Base-by-base conservation (phyloP, 208 protist species). In the Leishmania turanica region DNA sequence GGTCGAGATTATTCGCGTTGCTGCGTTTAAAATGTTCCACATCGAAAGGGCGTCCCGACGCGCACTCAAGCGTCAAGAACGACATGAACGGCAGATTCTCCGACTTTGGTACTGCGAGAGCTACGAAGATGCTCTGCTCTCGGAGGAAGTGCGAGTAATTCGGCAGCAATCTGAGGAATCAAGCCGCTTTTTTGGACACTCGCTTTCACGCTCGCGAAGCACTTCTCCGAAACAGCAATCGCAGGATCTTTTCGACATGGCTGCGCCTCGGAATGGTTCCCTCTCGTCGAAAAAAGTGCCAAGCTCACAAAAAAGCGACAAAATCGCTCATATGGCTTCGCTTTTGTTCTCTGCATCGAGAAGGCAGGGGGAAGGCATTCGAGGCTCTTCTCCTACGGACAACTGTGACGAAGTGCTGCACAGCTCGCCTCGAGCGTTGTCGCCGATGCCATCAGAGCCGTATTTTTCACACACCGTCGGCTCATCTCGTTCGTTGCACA, bases 11-110 rank as follows among this genome's bases (percentile, higher is more conserved):
- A 80, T 92, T 73, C 86, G 88, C 60, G 64, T 83, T 40, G 88
- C 92, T 24, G 87, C 86, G 1, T 89, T 93, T 77, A 80, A 91
- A 62, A 75, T 94, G 68, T 89, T 96, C 62, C 40, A 54, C 45
- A 77, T 94, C 11, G 80, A 96, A 71, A 65, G 65, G 3, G 79
- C 84, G 65, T 79, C 80, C 17, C 85, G 92, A 17, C 80, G 80
- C 11, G 73, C 86, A n/a, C 69, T 96, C 65, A 51, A 45, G 73
- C 77, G 84, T 1, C 90, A 96, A 62, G 89, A 96, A 70, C 58
- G 66, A 45, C 87, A 78, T 34, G 90, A 93, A 71, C 77, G 92
- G 3, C 65, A 70, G n/a, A 85, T 92, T 24, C 73, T 93, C 8
- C 17, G 64, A 21, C 84, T 77, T 78, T 91, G 84, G 84, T 81